Conservation (phyloP, 2,329 filamentous ascomycete species). For the Cladophialophora chaetospira region DNA sequence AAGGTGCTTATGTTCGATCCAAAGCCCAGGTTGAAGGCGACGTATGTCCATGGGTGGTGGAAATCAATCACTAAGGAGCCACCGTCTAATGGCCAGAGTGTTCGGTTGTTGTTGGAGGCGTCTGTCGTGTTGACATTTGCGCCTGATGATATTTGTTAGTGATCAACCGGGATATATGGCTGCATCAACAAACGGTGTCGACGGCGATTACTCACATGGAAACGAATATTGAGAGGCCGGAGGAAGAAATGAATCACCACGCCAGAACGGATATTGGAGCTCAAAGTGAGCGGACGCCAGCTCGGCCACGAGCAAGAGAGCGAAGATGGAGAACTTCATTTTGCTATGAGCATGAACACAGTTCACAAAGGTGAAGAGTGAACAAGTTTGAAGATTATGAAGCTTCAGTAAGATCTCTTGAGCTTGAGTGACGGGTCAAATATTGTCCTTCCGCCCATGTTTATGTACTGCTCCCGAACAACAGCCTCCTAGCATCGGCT, state of each 20-base stretch:
- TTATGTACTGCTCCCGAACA: too few relatives aligned
- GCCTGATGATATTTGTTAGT: slow-evolving; percentile 32
- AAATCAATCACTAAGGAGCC: slow-evolving; percentile 47
- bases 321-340: slow-evolving; percentile 12
- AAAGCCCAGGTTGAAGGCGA: slow-evolving; percentile 51
- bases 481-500: too few relatives aligned
- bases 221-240: slow-evolving; percentile 43
- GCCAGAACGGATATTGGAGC: slow-evolving; percentile 40
- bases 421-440: not conserved
- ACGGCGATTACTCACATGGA: slow-evolving; percentile 39
- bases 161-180: too few relatives aligned
- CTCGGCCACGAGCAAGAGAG: slow-evolving; percentile 7
- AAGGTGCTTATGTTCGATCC: slow-evolving; percentile 45
- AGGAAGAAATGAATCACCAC: slow-evolving; percentile 44
- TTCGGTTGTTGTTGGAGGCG: slow-evolving; percentile 42
- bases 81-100: slow-evolving; percentile 49
- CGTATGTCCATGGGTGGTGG: slow-evolving; percentile 47
- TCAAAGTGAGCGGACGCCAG: slow-evolving; percentile 35
- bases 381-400: too few relatives aligned
- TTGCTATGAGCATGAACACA: not conserved
- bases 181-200: not conserved
- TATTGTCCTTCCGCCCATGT: too few relatives aligned
- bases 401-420: too few relatives aligned
- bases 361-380: too few relatives aligned
- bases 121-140: slow-evolving; percentile 44